Evolutionary conservation across 768 basidiomycete genomes (phyloP).

Genomic region (Kockovaella imperatae): DNA sequence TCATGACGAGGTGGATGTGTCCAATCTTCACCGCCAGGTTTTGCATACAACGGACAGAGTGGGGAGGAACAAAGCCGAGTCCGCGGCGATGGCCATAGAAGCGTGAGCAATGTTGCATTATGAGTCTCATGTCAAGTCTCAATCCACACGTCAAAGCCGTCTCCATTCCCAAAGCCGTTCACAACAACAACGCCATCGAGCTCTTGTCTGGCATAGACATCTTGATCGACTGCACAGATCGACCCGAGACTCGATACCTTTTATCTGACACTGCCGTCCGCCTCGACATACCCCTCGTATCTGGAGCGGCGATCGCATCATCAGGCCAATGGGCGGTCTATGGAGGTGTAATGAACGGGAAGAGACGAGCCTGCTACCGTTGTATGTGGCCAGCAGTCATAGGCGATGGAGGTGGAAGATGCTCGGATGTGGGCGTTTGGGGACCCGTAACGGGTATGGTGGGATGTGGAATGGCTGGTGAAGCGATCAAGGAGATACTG

Average conservation of each 20-base stretch:
- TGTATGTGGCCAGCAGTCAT: conserved; percentile 84
- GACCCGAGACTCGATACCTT: conserved; percentile 82
- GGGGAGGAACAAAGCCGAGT: conserved; percentile 71
- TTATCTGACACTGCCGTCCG: conserved; percentile 76
- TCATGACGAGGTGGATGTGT: conserved; percentile 76
- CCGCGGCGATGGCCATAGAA: conserved; percentile 63
- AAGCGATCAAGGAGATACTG: conserved; percentile 70
- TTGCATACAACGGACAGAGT: conserved; percentile 66
- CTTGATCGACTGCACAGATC: conserved; percentile 90
- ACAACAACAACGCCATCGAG: conserved; percentile 50
- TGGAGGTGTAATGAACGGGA: conserved; percentile 42
- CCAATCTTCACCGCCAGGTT: conserved; percentile 90
- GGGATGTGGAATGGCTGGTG: conserved; percentile 80
- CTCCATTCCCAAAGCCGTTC: conserved; percentile 52
- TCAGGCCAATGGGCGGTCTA: conserved; percentile 47
- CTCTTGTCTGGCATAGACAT: conserved; percentile 62
- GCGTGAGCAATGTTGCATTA: conserved; percentile 48
- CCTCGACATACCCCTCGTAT: conserved; percentile 73
- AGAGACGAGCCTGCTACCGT: conserved; percentile 78
- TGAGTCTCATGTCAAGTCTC: conserved; percentile 49
- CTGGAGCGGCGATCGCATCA: conserved; percentile 69
- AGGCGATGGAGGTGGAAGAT: conserved; percentile 57
- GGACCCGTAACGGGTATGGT: conserved; percentile 85
- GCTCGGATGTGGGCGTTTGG: conserved; percentile 80
- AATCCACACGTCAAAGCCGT: conserved; percentile 64